A percentile compares a stretch with the other conserved stretches of the same genome.
Conservation (phyloP, 73 alveolate species). For the Breviolum minutum region DNA sequence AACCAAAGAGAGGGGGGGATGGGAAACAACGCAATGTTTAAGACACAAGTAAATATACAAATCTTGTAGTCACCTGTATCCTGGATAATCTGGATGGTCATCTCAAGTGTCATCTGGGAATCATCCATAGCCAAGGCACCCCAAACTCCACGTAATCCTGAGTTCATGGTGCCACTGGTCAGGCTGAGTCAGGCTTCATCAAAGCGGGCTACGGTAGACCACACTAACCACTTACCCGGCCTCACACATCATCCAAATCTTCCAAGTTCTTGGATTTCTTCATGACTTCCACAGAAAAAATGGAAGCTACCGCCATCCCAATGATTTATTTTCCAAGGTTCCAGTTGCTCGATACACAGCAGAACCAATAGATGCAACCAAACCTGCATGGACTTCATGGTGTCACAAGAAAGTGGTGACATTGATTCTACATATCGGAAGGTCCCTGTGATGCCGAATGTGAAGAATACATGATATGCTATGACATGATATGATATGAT, state of each 20-base stretch:
- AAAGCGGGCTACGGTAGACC: not conserved
- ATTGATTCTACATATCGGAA: too few species aligned
- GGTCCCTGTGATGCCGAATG: too few species aligned
- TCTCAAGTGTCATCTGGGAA: not conserved
- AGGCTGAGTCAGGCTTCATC: not conserved
- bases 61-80: not conserved
- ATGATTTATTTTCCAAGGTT: not conserved
- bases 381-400: not conserved
- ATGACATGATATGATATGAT: too few species aligned
- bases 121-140: too few species aligned
- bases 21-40: not conserved
- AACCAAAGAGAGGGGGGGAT: not conserved
- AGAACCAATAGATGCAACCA: constrained; percentile 24
- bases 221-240: not conserved
- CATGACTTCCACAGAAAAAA: not conserved
- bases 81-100: not conserved
- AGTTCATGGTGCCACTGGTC: too few species aligned
- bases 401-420: too few species aligned
- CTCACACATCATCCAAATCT: not conserved
- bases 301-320: not conserved
- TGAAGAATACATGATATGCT: too few species aligned
- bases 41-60: not conserved
- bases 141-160: too few species aligned
- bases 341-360: constrained; percentile 49
- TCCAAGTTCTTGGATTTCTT: not conserved